Percentiles rank a stretch among this genome's conserved stretches.
Evolutionary conservation across 2,329 filamentous ascomycete species (phyloP).

Genomic region (Aspergillus sp.): DNA sequence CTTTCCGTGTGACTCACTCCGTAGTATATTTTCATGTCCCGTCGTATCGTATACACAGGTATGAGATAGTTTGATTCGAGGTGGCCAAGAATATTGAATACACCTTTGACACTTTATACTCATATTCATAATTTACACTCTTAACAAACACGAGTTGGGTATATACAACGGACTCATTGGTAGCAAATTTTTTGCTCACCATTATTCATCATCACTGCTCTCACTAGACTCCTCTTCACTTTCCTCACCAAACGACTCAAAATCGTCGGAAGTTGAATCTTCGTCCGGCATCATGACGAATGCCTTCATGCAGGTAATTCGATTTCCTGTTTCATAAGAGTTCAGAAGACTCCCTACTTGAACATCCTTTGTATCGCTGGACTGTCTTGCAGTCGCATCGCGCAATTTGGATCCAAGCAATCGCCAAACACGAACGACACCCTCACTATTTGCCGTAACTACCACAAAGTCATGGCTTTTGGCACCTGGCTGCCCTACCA

Average conservation of each 20-base stretch:
- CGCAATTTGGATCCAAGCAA: conserved; percentile 44
- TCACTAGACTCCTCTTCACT: conserved; percentile 25
- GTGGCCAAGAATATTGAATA: background rate
- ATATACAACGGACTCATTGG: conserved; percentile 17
- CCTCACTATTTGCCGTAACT: conserved; percentile 80
- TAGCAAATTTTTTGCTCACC: background rate
- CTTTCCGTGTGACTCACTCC: background rate
- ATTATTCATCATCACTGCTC: conserved; percentile 28
- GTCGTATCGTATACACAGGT: background rate
- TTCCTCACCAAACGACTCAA: conserved; percentile 26
- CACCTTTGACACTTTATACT: background rate
- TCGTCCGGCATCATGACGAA: conserved; percentile 75
- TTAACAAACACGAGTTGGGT: conserved; percentile 19
- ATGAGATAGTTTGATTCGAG: background rate
- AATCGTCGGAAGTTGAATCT: conserved; percentile 55
- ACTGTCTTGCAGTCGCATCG: conserved; percentile 19
- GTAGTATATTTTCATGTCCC: background rate
- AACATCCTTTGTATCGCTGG: conserved; percentile 18
- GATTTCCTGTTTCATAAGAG: conserved; percentile 78
- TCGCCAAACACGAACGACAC: conserved; percentile 76
- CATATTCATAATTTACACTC: conserved; percentile 11
- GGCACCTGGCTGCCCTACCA: conserved; percentile 37
- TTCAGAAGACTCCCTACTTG: conserved; percentile 69
- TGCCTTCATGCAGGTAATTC: conserved; percentile 83
- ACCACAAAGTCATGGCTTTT: conserved; percentile 54